Evolutionary conservation across 1,284 basidiomycete genomes (phyloP), one percentile per base, ranked within the genome.

Genomic region (Anthracocystis panici-leucophaei): DNA sequence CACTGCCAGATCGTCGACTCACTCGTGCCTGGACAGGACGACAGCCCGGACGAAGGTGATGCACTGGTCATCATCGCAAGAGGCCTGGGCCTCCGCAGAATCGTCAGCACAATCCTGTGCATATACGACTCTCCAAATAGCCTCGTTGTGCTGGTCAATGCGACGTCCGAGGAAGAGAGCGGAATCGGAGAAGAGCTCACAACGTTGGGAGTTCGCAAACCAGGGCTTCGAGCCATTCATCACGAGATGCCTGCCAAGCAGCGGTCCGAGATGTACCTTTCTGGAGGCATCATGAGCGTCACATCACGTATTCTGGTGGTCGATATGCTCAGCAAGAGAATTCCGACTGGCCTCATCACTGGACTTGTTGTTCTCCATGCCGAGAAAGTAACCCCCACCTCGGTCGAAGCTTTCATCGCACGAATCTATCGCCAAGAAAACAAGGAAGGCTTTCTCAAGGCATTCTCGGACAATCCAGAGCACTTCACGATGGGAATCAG

Each of bases 401-500:
- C 79, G 23, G 68, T 77, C 5, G 83, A 83, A 56, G 77, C 81
- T 2, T 85, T 83, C 60, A 85, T 84, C 29, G 65, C 80, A 5
- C 73, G 83, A 4, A 71, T 84, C 27, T 84, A 75, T 57, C 69
- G 83, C 1, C 68, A 82, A 51, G 68, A 77, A 48, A 82, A 82
- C 60, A 66, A 80, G 51, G 89, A 88, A 6, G 96, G 95, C 1
- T 99, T 98, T 85, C 87, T 97, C 72, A 98, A 99, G 86, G 97
- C 95, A 0, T 98, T 99, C 83, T 94, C 94, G 0, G 96, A 98
- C 84, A 92, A 97, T 78, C 94, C 96, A 0, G 96, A 99, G 84
- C 90, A 92, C 66, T 97, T 99, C 71, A 94, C 92, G 0, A 93
- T 91, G 75, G 95, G 95, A 0, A 87, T 98, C 82, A 94, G 92